Conservation (phyloP, 1,139 yeast species). For the Pichia sp. region DNA sequence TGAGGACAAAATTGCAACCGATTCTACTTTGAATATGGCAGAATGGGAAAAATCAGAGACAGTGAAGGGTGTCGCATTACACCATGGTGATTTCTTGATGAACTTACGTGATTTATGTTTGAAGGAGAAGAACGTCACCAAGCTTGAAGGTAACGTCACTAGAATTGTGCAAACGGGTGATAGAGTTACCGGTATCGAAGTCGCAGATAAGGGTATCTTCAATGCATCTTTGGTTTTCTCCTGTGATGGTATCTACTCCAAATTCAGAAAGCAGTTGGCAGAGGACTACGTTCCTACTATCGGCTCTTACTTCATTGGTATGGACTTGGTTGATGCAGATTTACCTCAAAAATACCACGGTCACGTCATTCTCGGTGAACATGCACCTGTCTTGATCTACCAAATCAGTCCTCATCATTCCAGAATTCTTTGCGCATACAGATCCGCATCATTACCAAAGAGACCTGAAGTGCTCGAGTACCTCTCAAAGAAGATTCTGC, state of each 20-base stretch:
- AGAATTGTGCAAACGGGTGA: constrained; percentile 47
- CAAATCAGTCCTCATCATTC: constrained; percentile 81
- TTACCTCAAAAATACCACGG: constrained; percentile 76
- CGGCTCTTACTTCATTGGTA: constrained; percentile 82
- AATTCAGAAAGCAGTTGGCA: constrained; percentile 70
- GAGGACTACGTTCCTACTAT: constrained; percentile 50
- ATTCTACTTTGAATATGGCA: constrained; percentile 38
- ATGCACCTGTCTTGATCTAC: constrained; percentile 82
- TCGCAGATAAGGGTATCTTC: constrained; percentile 34
- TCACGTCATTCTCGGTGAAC: constrained; percentile 80
- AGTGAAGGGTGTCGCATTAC: constrained; percentile 76
- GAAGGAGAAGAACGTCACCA: constrained; percentile 61
- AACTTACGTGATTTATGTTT: constrained; percentile 71
- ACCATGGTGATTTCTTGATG: constrained; percentile 81
- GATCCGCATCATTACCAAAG: constrained; percentile 69
- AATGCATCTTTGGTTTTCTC: constrained; percentile 62
- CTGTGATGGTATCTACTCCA: constrained; percentile 94
- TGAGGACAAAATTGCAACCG: constrained; percentile 38
- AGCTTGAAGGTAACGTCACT: constrained; percentile 76
- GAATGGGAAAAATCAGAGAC: constrained; percentile 57
- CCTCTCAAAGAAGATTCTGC: constrained; percentile 52
- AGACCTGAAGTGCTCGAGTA: constrained; percentile 51
- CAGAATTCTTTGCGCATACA: constrained; percentile 83
- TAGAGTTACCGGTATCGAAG: constrained; percentile 63
- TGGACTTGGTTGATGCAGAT: constrained; percentile 63